Evolutionary conservation across 2,329 filamentous ascomycete species (phyloP).

Genomic region (Blastomyces parvus): DNA sequence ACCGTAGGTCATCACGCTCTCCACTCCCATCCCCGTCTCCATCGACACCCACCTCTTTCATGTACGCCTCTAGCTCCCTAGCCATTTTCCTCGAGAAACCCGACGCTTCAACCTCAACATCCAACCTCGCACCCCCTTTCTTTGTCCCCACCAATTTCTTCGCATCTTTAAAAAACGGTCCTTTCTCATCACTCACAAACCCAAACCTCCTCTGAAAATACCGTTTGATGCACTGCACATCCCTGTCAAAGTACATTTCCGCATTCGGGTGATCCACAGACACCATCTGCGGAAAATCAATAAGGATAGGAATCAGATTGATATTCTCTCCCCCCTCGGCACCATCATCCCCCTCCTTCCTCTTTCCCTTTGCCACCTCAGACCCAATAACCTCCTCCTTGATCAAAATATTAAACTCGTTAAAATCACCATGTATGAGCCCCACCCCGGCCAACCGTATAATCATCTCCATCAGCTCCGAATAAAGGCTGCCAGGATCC

Average conservation of each 20-base stretch:
- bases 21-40: conserved; percentile 35
- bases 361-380: conserved; percentile 30
- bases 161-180: conserved; percentile 77
- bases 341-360: conserved; percentile 21
- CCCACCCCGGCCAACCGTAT: conserved; percentile 74
- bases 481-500: conserved; percentile 75
- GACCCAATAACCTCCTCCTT: conserved; percentile 55
- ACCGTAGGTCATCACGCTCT: conserved; percentile 31
- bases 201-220: conserved; percentile 87
- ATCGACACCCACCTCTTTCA: conserved; percentile 60
- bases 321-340: conserved; percentile 31
- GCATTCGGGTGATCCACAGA: conserved; percentile 91
- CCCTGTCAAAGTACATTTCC: conserved; percentile 94
- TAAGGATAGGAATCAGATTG: conserved; percentile 67
- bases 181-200: conserved; percentile 70
- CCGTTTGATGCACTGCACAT: conserved; percentile 88
- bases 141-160: conserved; percentile 59
- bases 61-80: conserved; percentile 84
- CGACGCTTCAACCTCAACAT: conserved; percentile 81
- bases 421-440: conserved; percentile 95
- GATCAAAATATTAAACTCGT: conserved; percentile 97
- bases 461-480: conserved; percentile 81
- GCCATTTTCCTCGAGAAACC: conserved; percentile 96
- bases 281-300: conserved; percentile 98
- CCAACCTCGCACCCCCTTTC: conserved; percentile 59